Base-by-base conservation (phyloP, 1,139 yeast species). In the Scheffersomyces lignicola region DNA sequence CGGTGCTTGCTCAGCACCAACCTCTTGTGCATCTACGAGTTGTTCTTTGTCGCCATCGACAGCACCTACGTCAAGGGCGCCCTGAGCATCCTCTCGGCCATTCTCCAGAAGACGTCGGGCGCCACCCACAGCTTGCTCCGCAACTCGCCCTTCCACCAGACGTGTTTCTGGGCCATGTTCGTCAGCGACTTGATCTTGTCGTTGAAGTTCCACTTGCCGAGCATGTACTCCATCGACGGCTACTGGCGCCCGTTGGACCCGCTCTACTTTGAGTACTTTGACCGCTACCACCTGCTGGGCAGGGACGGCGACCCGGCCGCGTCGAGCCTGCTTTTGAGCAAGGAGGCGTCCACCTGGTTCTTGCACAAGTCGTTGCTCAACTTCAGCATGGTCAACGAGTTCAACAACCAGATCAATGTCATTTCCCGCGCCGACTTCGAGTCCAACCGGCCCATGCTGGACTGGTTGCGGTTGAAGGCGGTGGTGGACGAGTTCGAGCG, bases 111-210 rank as follows among this genome's bases (percentile, higher is more conserved):
- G 33, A 40, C 45, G n/a, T 42, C 42, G n/a, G 43, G 39, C 11
- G 36, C 44, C 8, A 42, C 41, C 18, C 45, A 51, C 9, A 49
- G 58, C 33, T 42, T 55, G 7, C 48, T 64, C 32, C 52, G 49
- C 27, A 43, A 41, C 23, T 60, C 65, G 1, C 63, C 60, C 4
- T 62, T 65, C 35, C 54, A 59, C 35, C 57, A 55, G 30, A 48
- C 60, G 31, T 62, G 70, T 36, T 62, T 62, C 41, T 65, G 72
- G 70, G 60, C 62, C 3, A 55, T 62, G 43, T 56, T 58, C 36
- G 46, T 58, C 2, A 58, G 68, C 38, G 73, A 66, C 42, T 52
- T 62, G 40, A 56, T 64, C 5, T 45, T 61, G 28, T 63, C 71
- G 3, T 45, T 64, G 24, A 65, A 64, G 37, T 57, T 54, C 38